These are phyloP conservation scores for Raphanus hybrid DNA, from an alignment of 441 rosid species.

Conservation along the genomic window DNA sequence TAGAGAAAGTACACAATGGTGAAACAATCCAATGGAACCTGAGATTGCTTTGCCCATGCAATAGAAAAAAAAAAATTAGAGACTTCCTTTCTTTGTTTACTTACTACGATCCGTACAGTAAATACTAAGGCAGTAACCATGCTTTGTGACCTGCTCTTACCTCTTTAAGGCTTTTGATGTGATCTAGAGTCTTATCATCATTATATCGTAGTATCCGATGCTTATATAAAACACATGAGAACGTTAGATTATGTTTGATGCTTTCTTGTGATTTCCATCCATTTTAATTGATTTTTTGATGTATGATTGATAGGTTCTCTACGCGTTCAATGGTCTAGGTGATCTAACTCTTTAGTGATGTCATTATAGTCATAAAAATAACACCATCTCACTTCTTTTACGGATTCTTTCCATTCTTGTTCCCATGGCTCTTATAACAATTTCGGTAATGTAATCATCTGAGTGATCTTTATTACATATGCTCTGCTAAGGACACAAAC, in stretches of 20 bases:
- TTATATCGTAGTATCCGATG: slow-evolving; percentile 35
- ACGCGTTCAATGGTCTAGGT: neutral
- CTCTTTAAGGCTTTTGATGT: slow-evolving; percentile 32
- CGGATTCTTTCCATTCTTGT: slow-evolving; percentile 30
- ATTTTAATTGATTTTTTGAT: slow-evolving; percentile 1
- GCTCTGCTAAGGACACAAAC: slow-evolving; percentile 12
- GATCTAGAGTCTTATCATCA: slow-evolving; percentile 5
- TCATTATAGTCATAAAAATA: slow-evolving; percentile 18
- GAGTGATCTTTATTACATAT: slow-evolving; percentile 19
- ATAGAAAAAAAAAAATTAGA: slow-evolving; percentile 28
- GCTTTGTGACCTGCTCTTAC: neutral
- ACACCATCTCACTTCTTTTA: slow-evolving; percentile 4
- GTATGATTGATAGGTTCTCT: slow-evolving; percentile 31
- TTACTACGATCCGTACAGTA: slow-evolving; percentile 30
- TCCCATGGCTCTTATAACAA: slow-evolving; percentile 33
- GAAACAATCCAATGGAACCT: slow-evolving; percentile 34
- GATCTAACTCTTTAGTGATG: slow-evolving; percentile 7
- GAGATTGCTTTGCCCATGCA: slow-evolving; percentile 42
- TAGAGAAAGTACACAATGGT: slow-evolving; percentile 43
- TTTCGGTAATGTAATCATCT: slow-evolving; percentile 36
- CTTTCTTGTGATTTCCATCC: slow-evolving; percentile 37
- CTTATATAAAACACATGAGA: slow-evolving; percentile 37
- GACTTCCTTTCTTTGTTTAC: slow-evolving; percentile 1
- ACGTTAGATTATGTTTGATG: slow-evolving; percentile 44
- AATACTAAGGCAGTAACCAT: slow-evolving; percentile 2